Evolutionary conservation across 306 rosid species (phyloP).

Genomic region (Lotus japonicus): DNA sequence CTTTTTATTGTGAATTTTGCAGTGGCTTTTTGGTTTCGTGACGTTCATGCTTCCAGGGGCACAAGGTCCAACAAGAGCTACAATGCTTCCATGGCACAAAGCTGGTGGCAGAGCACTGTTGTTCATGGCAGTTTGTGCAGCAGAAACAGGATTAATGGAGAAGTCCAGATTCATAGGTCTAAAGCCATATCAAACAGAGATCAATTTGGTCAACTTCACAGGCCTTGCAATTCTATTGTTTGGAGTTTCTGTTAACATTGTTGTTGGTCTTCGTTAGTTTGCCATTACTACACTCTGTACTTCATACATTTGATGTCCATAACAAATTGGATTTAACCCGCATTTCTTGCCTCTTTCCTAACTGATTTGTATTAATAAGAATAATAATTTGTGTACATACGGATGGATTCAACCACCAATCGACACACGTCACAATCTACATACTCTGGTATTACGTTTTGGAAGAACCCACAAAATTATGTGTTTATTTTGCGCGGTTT

Average conservation of each 20-base stretch:
- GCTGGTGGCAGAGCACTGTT: conserved; percentile 50
- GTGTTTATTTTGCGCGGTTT: no score
- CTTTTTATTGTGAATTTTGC: conserved; percentile 2
- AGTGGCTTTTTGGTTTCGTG: conserved; percentile 67
- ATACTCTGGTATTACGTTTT: no score
- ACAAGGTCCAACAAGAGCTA: neutral
- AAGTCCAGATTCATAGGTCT: conserved; percentile 29
- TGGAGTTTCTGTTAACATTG: conserved; percentile 58
- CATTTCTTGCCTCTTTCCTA: neutral
- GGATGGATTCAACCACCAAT: no score
- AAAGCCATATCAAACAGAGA: conserved; percentile 5
- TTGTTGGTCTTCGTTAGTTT: conserved; percentile 30
- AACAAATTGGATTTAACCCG: neutral
- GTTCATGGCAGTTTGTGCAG: conserved; percentile 37
- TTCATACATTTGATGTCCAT: neutral
- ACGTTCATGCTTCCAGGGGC: conserved; percentile 45
- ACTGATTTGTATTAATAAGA: no score
- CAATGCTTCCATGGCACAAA: conserved; percentile 55
- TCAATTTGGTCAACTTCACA: conserved; percentile 45
- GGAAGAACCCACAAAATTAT: no score
- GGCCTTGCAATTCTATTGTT: conserved; percentile 67
- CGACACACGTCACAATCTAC: no score
- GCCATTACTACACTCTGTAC: neutral
- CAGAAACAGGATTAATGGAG: conserved; percentile 77
- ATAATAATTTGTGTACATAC: no score